Evolutionary conservation across 495 filamentous ascomycete species (phyloP).

Genomic region (Pseudomonodictys pantanalensis): DNA sequence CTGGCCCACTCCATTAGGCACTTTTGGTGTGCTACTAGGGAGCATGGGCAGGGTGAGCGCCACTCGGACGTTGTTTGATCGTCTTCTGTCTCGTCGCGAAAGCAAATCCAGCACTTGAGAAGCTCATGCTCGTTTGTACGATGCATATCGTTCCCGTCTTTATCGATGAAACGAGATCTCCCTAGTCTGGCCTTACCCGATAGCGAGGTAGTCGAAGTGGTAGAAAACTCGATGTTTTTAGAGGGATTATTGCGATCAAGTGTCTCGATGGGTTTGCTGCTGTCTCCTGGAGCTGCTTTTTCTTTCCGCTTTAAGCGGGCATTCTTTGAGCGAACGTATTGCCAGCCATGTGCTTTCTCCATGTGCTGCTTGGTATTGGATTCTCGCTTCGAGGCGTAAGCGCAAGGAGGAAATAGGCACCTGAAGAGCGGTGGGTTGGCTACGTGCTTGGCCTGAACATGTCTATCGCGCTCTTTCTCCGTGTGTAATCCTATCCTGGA

Average conservation of each 20-base stretch:
- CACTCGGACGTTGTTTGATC: slow-evolving; percentile 64
- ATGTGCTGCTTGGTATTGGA: slow-evolving; percentile 99
- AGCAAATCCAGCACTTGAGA: slow-evolving; percentile 90
- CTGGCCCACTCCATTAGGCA: slow-evolving; percentile 90
- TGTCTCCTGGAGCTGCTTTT: no score
- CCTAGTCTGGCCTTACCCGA: no score
- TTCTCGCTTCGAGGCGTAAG: slow-evolving; percentile 91
- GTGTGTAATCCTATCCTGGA: slow-evolving; percentile 86
- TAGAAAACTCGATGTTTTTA: no score
- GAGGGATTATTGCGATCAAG: no score
- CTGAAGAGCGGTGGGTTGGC: slow-evolving; percentile 67
- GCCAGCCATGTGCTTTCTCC: slow-evolving; percentile 94
- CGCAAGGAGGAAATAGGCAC: slow-evolving; percentile 79
- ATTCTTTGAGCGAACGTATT: slow-evolving; percentile 88
- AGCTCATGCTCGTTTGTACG: no score
- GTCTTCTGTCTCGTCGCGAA: slow-evolving; percentile 77
- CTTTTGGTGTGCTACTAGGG: slow-evolving; percentile 81
- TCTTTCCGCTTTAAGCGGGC: no score
- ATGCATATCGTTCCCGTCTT: no score
- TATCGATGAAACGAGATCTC: no score
- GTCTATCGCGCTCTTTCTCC: slow-evolving; percentile 93
- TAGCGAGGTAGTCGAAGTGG: no score
- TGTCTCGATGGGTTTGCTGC: no score
- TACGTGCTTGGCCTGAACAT: slow-evolving; percentile 93
- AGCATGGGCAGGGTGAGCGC: slow-evolving; percentile 87